These are phyloP conservation scores for Dunaliella primolecta DNA, from an alignment of 139 green algal species.

Conservation along the genomic window DNA sequence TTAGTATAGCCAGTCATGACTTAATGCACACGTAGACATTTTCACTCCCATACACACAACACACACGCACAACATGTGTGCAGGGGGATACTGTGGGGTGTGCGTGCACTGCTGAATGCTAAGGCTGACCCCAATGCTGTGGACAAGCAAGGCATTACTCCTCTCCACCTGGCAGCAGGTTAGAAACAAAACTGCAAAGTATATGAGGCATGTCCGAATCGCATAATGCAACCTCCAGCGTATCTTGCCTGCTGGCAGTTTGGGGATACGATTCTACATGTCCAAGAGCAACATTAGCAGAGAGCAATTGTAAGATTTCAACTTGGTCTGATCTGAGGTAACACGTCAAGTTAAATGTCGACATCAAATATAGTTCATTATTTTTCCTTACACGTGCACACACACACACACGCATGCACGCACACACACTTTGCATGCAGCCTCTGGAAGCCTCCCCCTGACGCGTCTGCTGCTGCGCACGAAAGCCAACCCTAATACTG, in stretches of 20 bases:
- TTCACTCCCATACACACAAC: not conserved
- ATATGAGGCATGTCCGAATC: no score
- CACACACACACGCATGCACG: not conserved
- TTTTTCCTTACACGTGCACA: not conserved
- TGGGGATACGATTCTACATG: no score
- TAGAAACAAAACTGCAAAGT: no score
- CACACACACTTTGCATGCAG: not conserved
- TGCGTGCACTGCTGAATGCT: not conserved
- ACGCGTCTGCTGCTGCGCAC: slow-evolving; percentile 15
- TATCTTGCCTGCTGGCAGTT: no score
- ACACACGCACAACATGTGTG: not conserved
- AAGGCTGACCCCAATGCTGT: not conserved
- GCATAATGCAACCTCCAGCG: no score
- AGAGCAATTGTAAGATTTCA: no score
- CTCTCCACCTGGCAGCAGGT: not conserved
- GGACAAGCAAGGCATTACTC: not conserved
- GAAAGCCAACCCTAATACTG: slow-evolving; percentile 6
- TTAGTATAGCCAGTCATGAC: no score
- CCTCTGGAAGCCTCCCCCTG: not conserved
- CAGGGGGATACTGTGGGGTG: not conserved
- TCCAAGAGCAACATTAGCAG: no score
- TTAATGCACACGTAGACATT: not conserved
- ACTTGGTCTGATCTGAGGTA: no score
- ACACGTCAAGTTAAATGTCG: no score
- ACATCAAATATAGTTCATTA: no score